These are phyloP conservation scores for Phlebiopsis flavidoalba DNA, from an alignment of 768 basidiomycete species.

Conservation along the genomic window DNA sequence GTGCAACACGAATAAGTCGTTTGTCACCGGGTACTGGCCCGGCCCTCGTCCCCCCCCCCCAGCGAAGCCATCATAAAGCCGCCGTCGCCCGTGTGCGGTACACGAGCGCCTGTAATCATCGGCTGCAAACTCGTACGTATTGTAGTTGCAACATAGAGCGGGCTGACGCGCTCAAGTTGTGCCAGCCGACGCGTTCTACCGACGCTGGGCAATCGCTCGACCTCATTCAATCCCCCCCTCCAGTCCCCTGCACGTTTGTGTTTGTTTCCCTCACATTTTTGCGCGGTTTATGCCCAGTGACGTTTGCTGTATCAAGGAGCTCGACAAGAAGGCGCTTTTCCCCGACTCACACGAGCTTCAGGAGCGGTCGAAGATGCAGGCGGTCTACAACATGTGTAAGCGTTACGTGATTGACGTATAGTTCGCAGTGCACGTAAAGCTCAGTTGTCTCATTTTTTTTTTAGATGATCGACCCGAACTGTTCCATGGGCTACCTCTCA, in stretches of 20 bases:
- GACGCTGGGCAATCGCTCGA: conserved; percentile 45
- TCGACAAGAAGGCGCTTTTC: conserved; percentile 31
- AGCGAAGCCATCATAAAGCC: no score
- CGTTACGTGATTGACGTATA: neutral
- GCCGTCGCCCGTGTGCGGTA: no score
- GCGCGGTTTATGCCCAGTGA: conserved; percentile 44
- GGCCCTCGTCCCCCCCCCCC: no score
- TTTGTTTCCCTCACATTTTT: no score
- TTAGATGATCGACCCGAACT: conserved; percentile 43
- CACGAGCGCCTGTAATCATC: conserved; percentile 43
- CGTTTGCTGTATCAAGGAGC: conserved; percentile 35
- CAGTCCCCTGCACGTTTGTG: no score
- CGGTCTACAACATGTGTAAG: conserved; percentile 41
- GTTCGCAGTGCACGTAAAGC: neutral
- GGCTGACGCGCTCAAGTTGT: conserved; percentile 13
- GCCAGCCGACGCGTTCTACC: conserved; percentile 41
- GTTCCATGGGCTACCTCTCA: conserved; percentile 41
- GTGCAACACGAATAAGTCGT: no score
- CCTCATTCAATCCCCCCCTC: no score
- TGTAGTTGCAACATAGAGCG: neutral
- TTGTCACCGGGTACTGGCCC: no score
- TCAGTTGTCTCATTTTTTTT: neutral
- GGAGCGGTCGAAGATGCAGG: conserved; percentile 38
- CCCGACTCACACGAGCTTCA: conserved; percentile 40
- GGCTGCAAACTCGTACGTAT: conserved; percentile 33